Evolutionary conservation across 306 rosid genomes (phyloP).

Genomic region (Clitoria ternatea): DNA sequence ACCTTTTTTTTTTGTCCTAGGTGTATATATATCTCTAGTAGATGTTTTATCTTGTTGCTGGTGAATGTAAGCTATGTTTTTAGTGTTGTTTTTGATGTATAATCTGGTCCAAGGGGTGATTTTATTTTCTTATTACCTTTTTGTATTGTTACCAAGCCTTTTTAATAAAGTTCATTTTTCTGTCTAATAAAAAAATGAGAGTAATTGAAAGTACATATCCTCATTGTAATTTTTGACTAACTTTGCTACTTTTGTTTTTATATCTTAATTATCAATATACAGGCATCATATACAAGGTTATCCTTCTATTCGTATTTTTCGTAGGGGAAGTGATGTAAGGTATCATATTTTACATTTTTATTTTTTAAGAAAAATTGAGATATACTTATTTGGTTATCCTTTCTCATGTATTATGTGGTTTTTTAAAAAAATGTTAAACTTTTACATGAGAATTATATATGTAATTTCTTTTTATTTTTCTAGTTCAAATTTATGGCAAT

Average conservation of each 20-base stretch:
- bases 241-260: not conserved
- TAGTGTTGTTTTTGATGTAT: no score
- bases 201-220: conserved; percentile 22
- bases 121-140: no score
- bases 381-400: not conserved
- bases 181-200: no score
- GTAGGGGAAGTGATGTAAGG: conserved; percentile 95
- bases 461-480: not conserved
- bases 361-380: not conserved
- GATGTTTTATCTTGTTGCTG: no score
- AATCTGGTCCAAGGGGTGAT: no score
- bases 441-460: not conserved
- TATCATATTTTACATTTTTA: not conserved
- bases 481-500: not conserved
- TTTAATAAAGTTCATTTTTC: no score
- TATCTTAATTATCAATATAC: conserved; percentile 36
- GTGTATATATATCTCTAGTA: no score
- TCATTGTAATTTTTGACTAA: conserved; percentile 20
- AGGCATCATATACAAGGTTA: conserved; percentile 99
- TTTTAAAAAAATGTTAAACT: not conserved
- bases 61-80: no score
- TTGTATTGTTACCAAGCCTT: no score
- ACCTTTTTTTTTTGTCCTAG: no score
- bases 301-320: conserved; percentile 97
- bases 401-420: not conserved